phyloP scores from a whole-genome alignment of 1,139 yeast species.

The Yamadazyma songkhlaensis region DNA sequence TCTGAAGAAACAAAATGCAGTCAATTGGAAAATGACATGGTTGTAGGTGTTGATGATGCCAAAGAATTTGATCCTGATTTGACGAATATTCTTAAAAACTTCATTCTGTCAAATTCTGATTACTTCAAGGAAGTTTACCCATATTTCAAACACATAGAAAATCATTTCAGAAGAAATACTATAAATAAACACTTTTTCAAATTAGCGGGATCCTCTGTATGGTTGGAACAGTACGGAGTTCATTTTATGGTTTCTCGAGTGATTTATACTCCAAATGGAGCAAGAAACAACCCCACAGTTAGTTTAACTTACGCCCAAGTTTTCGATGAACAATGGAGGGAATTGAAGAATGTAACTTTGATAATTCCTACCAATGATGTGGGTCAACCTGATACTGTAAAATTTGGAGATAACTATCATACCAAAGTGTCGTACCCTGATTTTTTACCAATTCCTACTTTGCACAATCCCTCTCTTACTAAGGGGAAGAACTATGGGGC shows the following conservation, averaged over 20 bases:
- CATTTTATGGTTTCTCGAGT: constrained; percentile 45
- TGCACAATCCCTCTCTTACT: constrained; percentile 14
- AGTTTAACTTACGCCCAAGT: constrained; percentile 31
- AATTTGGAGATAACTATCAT: constrained; percentile 4
- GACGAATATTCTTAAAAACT: background rate
- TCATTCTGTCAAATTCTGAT: constrained; percentile 2
- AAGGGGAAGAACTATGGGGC: constrained; percentile 35
- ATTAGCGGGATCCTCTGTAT: constrained; percentile 49
- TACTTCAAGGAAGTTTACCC: constrained; percentile 18
- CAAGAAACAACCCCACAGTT: constrained; percentile 24
- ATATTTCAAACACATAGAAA: constrained; percentile 16
- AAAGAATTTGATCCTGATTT: background rate
- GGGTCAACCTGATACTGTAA: constrained; percentile 11
- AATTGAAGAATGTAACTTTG: constrained; percentile 23
- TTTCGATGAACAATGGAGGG: constrained; percentile 28
- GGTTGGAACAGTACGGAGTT: constrained; percentile 44
- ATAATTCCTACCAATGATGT: constrained; percentile 17
- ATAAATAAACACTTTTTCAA: constrained; percentile 33
- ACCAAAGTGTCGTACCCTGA: constrained; percentile 21
- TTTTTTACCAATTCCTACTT: constrained; percentile 28
- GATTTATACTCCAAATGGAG: constrained; percentile 24
- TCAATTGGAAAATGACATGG: background rate
- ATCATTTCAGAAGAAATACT: constrained; percentile 17
- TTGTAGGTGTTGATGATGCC: background rate
- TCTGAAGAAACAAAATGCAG: background rate